These are phyloP conservation scores for Sphagnum tenellum DNA, from an alignment of 225 moss, liverwort and hornwort species.

Conservation along the genomic window DNA sequence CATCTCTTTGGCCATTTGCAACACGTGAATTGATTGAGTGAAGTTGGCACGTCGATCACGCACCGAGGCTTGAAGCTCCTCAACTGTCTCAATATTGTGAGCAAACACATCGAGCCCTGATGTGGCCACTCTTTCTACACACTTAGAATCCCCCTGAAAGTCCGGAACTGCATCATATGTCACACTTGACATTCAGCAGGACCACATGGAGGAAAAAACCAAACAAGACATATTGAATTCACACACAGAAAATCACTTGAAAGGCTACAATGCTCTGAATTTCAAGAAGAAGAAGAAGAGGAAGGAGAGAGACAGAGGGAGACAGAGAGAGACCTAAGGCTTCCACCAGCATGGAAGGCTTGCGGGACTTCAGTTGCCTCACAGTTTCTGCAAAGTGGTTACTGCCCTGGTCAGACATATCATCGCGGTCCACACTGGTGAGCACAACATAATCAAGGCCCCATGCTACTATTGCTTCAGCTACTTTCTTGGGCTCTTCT, in stretches of 20 bases:
- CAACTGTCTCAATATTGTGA: constrained; percentile 96
- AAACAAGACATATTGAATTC: background rate
- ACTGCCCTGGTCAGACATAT: constrained; percentile 90
- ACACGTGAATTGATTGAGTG: constrained; percentile 84
- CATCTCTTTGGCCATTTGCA: constrained; percentile 78
- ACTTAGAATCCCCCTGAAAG: constrained; percentile 79
- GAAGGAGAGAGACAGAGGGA: background rate
- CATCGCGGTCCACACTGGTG: constrained; percentile 95
- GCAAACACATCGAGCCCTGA: constrained; percentile 96
- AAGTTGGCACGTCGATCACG: constrained; percentile 96
- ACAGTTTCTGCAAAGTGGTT: constrained; percentile 95
- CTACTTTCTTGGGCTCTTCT: constrained; percentile 71
- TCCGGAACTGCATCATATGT: constrained; percentile 66
- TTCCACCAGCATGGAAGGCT: constrained; percentile 93
- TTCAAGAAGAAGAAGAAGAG: background rate
- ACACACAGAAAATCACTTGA: background rate
- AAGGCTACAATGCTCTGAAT: background rate
- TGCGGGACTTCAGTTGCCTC: constrained; percentile 62
- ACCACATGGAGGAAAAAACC: background rate
- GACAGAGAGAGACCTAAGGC: background rate
- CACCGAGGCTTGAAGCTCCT: constrained; percentile 84
- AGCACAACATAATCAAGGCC: constrained; percentile 95
- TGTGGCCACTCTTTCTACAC: constrained; percentile 87
- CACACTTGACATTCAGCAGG: background rate
- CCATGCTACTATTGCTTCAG: constrained; percentile 94